Conservation (phyloP, 1,284 basidiomycete species). For the Pyrrhoderma noxium region DNA sequence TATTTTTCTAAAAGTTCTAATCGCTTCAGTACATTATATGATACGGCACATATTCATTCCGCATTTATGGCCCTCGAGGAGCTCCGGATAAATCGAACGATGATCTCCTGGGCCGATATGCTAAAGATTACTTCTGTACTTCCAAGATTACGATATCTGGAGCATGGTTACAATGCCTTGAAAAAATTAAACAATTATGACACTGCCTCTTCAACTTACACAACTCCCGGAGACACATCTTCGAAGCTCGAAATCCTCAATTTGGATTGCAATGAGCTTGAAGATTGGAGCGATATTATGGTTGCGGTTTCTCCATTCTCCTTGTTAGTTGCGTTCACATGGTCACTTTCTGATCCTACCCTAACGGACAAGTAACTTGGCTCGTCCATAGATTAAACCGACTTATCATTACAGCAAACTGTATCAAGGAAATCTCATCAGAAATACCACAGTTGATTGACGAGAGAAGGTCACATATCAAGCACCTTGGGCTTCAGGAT, state of each 20-base stretch:
- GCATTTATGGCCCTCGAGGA: slow-evolving; percentile 57
- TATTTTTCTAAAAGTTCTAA: slow-evolving; percentile 44
- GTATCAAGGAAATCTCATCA: slow-evolving; percentile 43
- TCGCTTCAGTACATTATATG: slow-evolving; percentile 37
- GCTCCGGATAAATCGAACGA: slow-evolving; percentile 70
- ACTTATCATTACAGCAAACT: slow-evolving; percentile 66
- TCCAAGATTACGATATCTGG: slow-evolving; percentile 54
- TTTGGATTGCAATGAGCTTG: slow-evolving; percentile 65
- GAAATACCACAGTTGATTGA: slow-evolving; percentile 23
- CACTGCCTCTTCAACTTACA: slow-evolving; percentile 4
- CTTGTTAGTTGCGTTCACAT: slow-evolving; percentile 25
- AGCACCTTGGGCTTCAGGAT: slow-evolving; percentile 56
- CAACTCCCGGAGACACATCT: slow-evolving; percentile 5
- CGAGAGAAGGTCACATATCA: slow-evolving; percentile 30
- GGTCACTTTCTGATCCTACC: slow-evolving; percentile 13
- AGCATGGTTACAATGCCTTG: slow-evolving; percentile 74
- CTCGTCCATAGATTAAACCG: slow-evolving; percentile 41
- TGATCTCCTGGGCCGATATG: slow-evolving; percentile 68
- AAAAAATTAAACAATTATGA: slow-evolving; percentile 29
- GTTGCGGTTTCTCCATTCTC: slow-evolving; percentile 41
- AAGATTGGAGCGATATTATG: slow-evolving; percentile 51
- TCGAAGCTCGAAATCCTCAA: slow-evolving; percentile 52
- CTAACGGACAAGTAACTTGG: slow-evolving; percentile 18
- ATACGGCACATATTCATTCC: slow-evolving; percentile 25
- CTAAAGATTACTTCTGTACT: slow-evolving; percentile 45